Base-by-base conservation (phyloP, 768 basidiomycete genomes). In the Cystobasidium tubakii region DNA sequence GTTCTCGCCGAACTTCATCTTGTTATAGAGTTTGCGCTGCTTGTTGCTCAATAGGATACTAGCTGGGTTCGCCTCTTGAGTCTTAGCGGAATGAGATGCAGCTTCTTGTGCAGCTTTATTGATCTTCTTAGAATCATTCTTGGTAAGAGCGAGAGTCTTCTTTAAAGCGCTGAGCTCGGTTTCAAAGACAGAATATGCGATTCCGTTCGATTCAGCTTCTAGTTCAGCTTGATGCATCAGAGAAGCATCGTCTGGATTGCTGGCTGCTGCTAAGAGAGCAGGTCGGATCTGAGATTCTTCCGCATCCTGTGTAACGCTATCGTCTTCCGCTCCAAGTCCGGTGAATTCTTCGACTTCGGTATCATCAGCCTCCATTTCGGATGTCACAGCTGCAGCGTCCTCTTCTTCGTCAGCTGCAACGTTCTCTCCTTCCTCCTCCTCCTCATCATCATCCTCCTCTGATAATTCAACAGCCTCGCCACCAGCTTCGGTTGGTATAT, bases 201-300 rank as follows among this genome's bases (percentile, higher is more conserved):
- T 75, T 0, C 81, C 81, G n/a, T 60, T 55, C 27, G 74, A 54
- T 82, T 99, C 96, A 23, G 96, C 96, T 60, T 88, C 90, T 71
- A 99, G 83, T 82, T 98, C 96, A 13, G 90, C 96, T 23, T 88
- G 88, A 77, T 91, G 87, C 44, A 94, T 80, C 7, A 88, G 86
- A 60, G 87, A 86, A 4, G 86, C 83, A 77, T 94, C 89, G 25
- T 85, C 82, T 9, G 85, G 83, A 73, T 83, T 79, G 43, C 64
- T 71, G 0, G 83, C 79, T 1, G 83, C 79, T 19, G 83, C 83
- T 34, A 82, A 77, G 21, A 84, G 79, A 1, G 83, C 83, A 19
- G 82, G 81, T 33, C 81, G 67, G 25, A n/a, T 63, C 60, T 33
- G 55, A 62, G 12, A 42, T 70, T 64, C 82, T 73, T 60, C 25